These are phyloP conservation scores for Pythium pectinolyticum DNA, from an alignment of 352 stramenopile genomes.

Conservation along the genomic window DNA sequence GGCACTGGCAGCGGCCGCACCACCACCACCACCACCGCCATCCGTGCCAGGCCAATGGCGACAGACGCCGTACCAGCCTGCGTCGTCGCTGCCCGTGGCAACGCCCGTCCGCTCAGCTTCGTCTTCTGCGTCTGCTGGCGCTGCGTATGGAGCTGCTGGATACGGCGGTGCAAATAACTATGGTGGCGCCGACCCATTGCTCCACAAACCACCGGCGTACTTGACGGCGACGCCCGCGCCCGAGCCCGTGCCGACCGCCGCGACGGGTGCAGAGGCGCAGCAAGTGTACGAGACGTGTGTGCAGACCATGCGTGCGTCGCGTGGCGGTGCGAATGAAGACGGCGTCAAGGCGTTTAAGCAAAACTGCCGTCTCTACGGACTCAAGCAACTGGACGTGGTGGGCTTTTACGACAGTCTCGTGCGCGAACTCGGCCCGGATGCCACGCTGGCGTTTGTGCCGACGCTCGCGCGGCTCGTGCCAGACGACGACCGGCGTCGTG, in stretches of 20 bases:
- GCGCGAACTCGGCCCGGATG: conserved; percentile 56
- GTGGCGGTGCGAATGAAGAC: conserved; percentile 58
- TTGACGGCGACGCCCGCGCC: conserved; percentile 24
- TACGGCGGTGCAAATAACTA: too few species aligned
- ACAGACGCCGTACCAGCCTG: conserved; percentile 1
- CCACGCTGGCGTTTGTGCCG: conserved; percentile 47
- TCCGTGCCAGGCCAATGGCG: neutral
- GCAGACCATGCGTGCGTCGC: conserved; percentile 48
- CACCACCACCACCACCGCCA: neutral
- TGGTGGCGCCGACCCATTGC: neutral
- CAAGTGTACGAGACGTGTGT: conserved; percentile 59
- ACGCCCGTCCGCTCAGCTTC: too few species aligned
- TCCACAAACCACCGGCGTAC: conserved; percentile 17
- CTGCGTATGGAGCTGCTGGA: neutral
- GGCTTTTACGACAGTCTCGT: conserved; percentile 58
- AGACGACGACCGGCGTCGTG: conserved; percentile 66
- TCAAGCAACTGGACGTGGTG: conserved; percentile 46
- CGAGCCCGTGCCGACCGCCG: conserved; percentile 45
- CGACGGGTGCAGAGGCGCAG: conserved; percentile 52
- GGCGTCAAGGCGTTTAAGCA: conserved; percentile 64
- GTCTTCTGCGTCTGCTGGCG: neutral
- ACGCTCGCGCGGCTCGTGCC: conserved; percentile 69
- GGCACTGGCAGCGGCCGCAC: neutral
- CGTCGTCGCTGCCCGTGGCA: neutral
- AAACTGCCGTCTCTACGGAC: conserved; percentile 71